Evolutionary conservation across 1,139 yeast genomes (phyloP).

Genomic region (Debaryomyces sp.): DNA sequence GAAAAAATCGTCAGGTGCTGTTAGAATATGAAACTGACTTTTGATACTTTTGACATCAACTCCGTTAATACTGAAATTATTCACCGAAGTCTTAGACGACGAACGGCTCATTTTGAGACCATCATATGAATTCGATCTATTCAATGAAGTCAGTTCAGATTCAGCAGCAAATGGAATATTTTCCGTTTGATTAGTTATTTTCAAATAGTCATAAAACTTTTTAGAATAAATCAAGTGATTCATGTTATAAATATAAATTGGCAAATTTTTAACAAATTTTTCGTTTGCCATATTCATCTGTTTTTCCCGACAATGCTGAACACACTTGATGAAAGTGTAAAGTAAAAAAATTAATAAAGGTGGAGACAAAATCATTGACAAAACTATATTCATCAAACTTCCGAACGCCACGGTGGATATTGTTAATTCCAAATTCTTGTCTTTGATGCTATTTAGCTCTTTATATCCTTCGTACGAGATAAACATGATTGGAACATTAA

Average conservation of each 20-base stretch:
- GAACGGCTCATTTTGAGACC: conserved; percentile 20
- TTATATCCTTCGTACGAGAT: conserved; percentile 41
- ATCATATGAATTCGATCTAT: conserved; percentile 8
- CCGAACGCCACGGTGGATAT: conserved; percentile 42
- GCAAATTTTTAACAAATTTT: conserved; percentile 37
- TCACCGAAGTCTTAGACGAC: conserved; percentile 24
- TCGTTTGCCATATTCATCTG: conserved; percentile 35
- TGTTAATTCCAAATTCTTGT: conserved; percentile 17
- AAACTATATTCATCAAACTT: conserved; percentile 41
- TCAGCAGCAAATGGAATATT: conserved; percentile 8
- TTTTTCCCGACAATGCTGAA: conserved; percentile 32
- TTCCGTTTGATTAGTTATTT: conserved; percentile 24
- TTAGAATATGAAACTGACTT: conserved; percentile 25
- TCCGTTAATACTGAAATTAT: conserved; percentile 34
- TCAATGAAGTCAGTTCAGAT: conserved; percentile 12
- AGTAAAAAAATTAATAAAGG: conserved; percentile 43
- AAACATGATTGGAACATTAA: conserved; percentile 40
- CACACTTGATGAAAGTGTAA: conserved; percentile 34
- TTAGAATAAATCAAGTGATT: conserved; percentile 37
- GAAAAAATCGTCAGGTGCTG: conserved; percentile 40
- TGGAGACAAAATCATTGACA: conserved; percentile 48
- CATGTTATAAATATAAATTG: conserved; percentile 42
- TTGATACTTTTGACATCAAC: conserved; percentile 29
- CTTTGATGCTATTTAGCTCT: conserved; percentile 12
- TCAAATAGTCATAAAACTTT: conserved; percentile 31